These are phyloP conservation scores for Millerozyma miso DNA, from an alignment of 805 yeast species.

Conservation along the genomic window DNA sequence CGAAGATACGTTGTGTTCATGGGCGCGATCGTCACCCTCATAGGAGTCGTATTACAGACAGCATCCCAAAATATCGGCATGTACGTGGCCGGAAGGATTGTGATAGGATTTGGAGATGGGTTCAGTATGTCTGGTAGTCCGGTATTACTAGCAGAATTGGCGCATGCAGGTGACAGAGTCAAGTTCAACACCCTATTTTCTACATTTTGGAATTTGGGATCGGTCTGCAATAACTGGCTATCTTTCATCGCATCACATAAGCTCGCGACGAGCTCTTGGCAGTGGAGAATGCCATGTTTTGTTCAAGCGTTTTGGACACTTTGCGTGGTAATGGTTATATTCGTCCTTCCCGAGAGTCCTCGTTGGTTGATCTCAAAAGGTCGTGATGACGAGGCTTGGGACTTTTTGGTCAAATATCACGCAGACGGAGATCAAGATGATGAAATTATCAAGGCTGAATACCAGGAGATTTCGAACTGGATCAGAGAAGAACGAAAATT, in stretches of 20 bases:
- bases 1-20: conserved; percentile 28
- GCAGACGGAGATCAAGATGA: conserved; percentile 22
- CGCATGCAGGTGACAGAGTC: conserved; percentile 56
- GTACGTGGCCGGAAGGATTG: conserved; percentile 49
- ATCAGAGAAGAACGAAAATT: background rate
- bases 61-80: conserved; percentile 32
- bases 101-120: conserved; percentile 31
- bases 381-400: conserved; percentile 24
- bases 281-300: conserved; percentile 10
- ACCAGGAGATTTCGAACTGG: background rate
- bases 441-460: conserved; percentile 2
- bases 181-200: conserved; percentile 56
- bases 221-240: conserved; percentile 39
- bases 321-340: background rate
- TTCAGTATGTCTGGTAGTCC: conserved; percentile 52
- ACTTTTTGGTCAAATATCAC: conserved; percentile 16
- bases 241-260: conserved; percentile 31
- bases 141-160: conserved; percentile 51
- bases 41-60: conserved; percentile 30
- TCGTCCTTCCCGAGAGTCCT: conserved; percentile 42
- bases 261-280: conserved; percentile 22
- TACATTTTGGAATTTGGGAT: conserved; percentile 50
- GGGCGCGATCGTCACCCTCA: conserved; percentile 34
- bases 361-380: conserved; percentile 39
- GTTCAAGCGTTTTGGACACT: background rate